These are phyloP conservation scores for Colletotrichum sp. DNA, from an alignment of 2,329 filamentous ascomycete species.

Conservation along the genomic window DNA sequence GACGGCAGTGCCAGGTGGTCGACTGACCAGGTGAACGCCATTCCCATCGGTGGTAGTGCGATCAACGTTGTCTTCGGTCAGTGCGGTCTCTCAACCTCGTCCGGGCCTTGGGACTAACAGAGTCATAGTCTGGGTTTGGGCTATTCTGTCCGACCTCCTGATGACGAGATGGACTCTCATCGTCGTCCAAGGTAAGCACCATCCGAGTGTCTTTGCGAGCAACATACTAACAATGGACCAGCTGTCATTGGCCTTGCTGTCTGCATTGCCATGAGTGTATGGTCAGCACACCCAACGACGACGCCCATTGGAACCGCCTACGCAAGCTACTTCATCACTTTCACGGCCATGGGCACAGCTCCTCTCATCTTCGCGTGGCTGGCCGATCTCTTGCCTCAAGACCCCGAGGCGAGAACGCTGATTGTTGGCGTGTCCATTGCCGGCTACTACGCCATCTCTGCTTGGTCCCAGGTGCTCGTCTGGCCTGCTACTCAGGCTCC, in stretches of 20 bases:
- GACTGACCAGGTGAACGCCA: slow-evolving; percentile 11
- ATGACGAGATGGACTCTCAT: slow-evolving; percentile 56
- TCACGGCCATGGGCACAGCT: slow-evolving; percentile 51
- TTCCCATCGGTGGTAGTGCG: slow-evolving; percentile 13
- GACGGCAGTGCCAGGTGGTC: slow-evolving; percentile 20
- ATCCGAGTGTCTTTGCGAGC: not conserved
- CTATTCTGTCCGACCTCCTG: slow-evolving; percentile 53
- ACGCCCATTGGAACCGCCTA: slow-evolving; percentile 52
- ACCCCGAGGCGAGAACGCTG: slow-evolving; percentile 52
- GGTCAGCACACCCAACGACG: slow-evolving; percentile 48
- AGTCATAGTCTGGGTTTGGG: slow-evolving; percentile 55
- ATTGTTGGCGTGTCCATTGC: slow-evolving; percentile 55
- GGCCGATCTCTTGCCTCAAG: slow-evolving; percentile 51
- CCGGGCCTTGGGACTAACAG: not conserved
- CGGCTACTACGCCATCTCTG: slow-evolving; percentile 53
- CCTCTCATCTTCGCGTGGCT: slow-evolving; percentile 59
- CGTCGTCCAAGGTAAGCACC: slow-evolving; percentile 42
- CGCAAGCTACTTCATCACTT: slow-evolving; percentile 56
- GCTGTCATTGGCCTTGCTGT: slow-evolving; percentile 50
- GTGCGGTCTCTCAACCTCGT: not conserved
- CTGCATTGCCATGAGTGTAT: slow-evolving; percentile 57
- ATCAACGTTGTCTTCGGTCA: slow-evolving; percentile 21
- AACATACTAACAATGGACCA: not conserved
- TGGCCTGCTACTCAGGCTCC: slow-evolving; percentile 58
- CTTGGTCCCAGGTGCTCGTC: slow-evolving; percentile 56